A percentile compares a stretch with the other conserved stretches of the same genome.
These are phyloP conservation scores for Plectosphaerella cucumerina DNA, from an alignment of 2,329 filamentous ascomycete genomes.

Conservation along the genomic window DNA sequence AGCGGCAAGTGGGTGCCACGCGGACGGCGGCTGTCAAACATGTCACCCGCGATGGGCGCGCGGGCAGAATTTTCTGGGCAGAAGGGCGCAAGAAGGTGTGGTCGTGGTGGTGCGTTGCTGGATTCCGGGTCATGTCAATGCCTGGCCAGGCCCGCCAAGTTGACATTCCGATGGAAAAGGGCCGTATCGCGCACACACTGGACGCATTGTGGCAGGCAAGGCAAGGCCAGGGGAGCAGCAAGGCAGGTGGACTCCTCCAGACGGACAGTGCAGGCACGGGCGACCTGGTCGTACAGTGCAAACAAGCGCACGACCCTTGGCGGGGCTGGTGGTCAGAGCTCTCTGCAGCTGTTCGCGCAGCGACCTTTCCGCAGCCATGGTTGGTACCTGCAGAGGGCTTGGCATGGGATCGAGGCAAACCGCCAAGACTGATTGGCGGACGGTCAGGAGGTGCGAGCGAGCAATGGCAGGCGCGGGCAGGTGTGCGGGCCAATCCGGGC, in stretches of 20 bases:
- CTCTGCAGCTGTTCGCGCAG: not conserved
- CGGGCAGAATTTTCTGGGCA: too few species aligned
- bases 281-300: not conserved
- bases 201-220: too few species aligned
- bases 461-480: not conserved
- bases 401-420: not conserved
- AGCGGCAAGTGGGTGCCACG: too few species aligned
- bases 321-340: slow-evolving; percentile 3
- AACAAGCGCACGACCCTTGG: not conserved
- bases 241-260: not conserved
- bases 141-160: slow-evolving; percentile 2
- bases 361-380: not conserved
- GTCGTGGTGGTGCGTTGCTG: not conserved
- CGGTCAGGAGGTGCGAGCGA: not conserved
- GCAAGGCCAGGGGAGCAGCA: not conserved
- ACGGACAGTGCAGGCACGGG: too few species aligned
- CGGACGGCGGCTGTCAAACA: too few species aligned
- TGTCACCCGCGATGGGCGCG: too few species aligned
- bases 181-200: too few species aligned
- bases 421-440: not conserved
- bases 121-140: slow-evolving; percentile 2
- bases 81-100: too few species aligned
- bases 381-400: not conserved
- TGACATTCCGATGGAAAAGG: slow-evolving; percentile 5
- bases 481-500: too few species aligned